Conservation (phyloP, 371 early-diverging fungal species). For the Circinella umbellata region DNA sequence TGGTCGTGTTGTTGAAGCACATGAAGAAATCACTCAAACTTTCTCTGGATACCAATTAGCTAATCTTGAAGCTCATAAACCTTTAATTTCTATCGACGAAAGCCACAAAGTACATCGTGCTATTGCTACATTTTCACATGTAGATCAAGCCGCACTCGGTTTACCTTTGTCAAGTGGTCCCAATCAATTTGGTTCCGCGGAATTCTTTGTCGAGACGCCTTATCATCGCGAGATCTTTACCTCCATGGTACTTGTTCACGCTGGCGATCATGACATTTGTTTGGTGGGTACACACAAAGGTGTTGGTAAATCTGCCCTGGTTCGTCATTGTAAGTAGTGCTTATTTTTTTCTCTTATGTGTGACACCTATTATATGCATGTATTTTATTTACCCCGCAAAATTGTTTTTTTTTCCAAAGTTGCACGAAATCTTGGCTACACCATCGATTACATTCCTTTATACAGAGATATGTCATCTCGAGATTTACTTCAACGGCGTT, state of each 20-base stretch:
- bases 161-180: slow-evolving; percentile 56
- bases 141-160: slow-evolving; percentile 32
- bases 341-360: neutral
- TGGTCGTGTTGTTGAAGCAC: slow-evolving; percentile 44
- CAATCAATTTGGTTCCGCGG: slow-evolving; percentile 52
- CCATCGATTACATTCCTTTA: slow-evolving; percentile 73
- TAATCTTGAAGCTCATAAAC: slow-evolving; percentile 37
- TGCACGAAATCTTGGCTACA: slow-evolving; percentile 72
- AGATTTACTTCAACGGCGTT: slow-evolving; percentile 82
- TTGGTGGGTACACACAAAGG: slow-evolving; percentile 78
- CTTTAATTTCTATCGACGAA: slow-evolving; percentile 36
- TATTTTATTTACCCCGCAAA: slow-evolving; percentile 11
- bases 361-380: neutral
- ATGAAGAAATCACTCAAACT: slow-evolving; percentile 56
- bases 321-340: slow-evolving; percentile 58
- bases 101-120: slow-evolving; percentile 38
- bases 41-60: slow-evolving; percentile 60
- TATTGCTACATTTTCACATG: slow-evolving; percentile 52
- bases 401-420: slow-evolving; percentile 28
- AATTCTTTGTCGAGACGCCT: slow-evolving; percentile 74
- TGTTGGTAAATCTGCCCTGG: slow-evolving; percentile 77
- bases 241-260: slow-evolving; percentile 72
- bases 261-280: slow-evolving; percentile 71
- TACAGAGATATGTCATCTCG: slow-evolving; percentile 88
- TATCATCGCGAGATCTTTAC: slow-evolving; percentile 68